Evolutionary conservation across 306 rosid genomes (phyloP), one percentile per base, ranked within the genome.

Genomic region (Trichosanthes cucumerina): DNA sequence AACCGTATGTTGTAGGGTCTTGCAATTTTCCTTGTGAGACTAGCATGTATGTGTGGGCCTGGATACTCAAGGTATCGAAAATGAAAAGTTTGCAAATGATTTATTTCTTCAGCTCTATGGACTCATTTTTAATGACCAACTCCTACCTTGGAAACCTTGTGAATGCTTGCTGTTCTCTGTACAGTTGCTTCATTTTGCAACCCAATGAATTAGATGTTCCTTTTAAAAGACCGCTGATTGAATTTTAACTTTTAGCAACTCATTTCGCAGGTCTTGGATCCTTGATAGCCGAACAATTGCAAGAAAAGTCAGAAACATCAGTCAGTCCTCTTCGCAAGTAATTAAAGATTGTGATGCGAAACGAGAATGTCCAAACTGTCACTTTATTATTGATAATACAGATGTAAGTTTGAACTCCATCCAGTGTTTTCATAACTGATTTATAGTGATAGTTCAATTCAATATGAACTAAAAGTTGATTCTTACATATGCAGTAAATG

Each of bases 331-430:
- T 57, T 84, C 87, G 31, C 83, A 78, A 82, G 93, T 84, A 54
- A 83, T 89, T 71, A 89, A 87, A 80, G 97, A 92, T 79, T 89
- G 89, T 68, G 97, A 88, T 6, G 96, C 96, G 15, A 88, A 63
- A 77, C 92, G 93, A 1, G 91, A 92, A 84, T 95, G 98, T 81
- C 98, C 98, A 2, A 91, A 80, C 43, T 95, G 98, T 85, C 78
- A 69, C 50, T 79, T 60, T 81, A 79, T 57, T 23, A 91, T 95
- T 18, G 89, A 86, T 76, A 95, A 95, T 59, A 85, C 90, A 38
- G 98, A 92, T 88, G 98, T 93, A 90, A 83, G 98, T 47, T 79
- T 60, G 68, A 58, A 65, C 60, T 79, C 77, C 80, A 71, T 64
- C 60, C 47, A 21, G 53, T 62, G 33, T 57, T 34, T 24, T 54